Evolutionary conservation across 345 rosid species (phyloP).

Genomic region (Balakata baccata): DNA sequence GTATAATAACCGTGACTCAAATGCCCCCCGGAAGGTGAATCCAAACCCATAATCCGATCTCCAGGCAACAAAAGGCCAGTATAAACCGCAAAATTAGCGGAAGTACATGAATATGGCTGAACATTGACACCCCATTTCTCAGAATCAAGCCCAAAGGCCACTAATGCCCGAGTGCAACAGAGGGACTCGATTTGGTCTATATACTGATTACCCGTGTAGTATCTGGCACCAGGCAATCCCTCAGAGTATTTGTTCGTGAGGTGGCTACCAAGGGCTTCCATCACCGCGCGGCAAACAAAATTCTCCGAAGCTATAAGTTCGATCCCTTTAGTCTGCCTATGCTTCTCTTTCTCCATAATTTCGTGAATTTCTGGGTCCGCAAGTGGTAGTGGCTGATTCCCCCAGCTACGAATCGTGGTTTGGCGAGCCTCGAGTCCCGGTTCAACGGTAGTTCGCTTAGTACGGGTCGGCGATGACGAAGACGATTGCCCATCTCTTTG

Average conservation of each 20-base stretch:
- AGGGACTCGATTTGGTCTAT: conserved; percentile 83
- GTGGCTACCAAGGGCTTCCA: conserved; percentile 92
- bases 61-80: conserved; percentile 79
- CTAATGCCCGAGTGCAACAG: conserved; percentile 70
- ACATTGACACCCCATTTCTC: conserved; percentile 95
- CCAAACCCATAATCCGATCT: conserved; percentile 94
- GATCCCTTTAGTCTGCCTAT: conserved; percentile 67
- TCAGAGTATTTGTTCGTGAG: conserved; percentile 90
- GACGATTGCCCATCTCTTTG: conserved; percentile 52
- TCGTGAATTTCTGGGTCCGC: conserved; percentile 75
- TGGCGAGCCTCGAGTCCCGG: conserved; percentile 52
- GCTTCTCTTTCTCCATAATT: conserved; percentile 84
- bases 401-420: conserved; percentile 62
- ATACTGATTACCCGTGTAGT: conserved; percentile 77
- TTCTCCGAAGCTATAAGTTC: conserved; percentile 91
- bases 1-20: conserved; percentile 88
- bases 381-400: conserved; percentile 53
- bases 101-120: conserved; percentile 91
- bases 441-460: conserved; percentile 41
- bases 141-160: conserved; percentile 68
- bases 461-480: conserved; percentile 25
- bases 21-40: conserved; percentile 95
- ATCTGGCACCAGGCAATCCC: conserved; percentile 82
- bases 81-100: conserved; percentile 88
- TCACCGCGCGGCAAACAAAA: conserved; percentile 77